Evolutionary conservation across 306 rosid species (phyloP), one percentile per base, ranked within the genome.

Genomic region (Rosa chinensis): DNA sequence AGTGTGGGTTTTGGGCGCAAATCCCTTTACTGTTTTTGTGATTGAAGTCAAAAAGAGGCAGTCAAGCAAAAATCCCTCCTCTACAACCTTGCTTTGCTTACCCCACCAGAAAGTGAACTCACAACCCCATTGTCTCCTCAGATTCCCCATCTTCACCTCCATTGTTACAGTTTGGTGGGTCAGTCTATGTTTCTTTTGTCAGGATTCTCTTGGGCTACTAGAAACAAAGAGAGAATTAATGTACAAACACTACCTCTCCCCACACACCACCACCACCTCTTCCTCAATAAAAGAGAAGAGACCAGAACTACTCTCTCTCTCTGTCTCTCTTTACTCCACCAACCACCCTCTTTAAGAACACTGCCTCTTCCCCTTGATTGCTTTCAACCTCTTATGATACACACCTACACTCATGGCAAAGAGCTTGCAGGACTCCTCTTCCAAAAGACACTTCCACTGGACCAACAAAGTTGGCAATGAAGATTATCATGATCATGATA

Each of bases 401-500:
- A 75, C 90, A 68, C 82, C 20, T 10, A 62, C 42, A 52, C n/a
- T 39, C 73, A 92, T 89, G 91, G 91, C 90, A 75, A 85, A 78
- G 76, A 83, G 68, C 87, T 72, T 85, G 66, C 93, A 88, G 75
- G 92, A 90, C 77, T 87, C 83, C 73, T 89, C 97, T 80, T 95
- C 98, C 83, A 91, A 89, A 85, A 88, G 98, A 82, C 99, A 96
- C 91, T 93, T 93, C 89, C 96, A 90, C 88, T 91, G 97, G 97
- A 91, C 94, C 17, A 91, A 92, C 83, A 93, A 96, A 72, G 97
- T 93, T 25, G 92, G 90, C 43, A 86, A 85, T 66, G 97, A 96
- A 89, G 97, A 92, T 10, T 85, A 86, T 7, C 59, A 62, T 13
- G 73, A 53, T 3, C 73, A 73, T 75, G 75, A 58, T 3, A 1